Evolutionary conservation across 768 basidiomycete species (phyloP).

Genomic region (Chalciporus pseudorubinellus): DNA sequence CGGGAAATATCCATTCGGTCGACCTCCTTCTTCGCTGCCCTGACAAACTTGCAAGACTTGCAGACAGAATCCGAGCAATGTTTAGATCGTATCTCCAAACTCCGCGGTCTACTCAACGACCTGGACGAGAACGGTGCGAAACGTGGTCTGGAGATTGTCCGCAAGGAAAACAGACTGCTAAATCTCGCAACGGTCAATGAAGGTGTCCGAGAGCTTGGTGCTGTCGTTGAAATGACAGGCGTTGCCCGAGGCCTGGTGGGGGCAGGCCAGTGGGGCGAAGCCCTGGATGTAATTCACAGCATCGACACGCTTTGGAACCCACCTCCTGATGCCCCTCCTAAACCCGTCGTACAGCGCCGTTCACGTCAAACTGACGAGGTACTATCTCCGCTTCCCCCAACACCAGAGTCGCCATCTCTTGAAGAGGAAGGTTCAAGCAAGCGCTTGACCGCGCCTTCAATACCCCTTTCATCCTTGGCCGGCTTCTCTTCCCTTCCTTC

Average conservation of each 20-base stretch:
- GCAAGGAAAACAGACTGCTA: conserved; percentile 57
- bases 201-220: conserved; percentile 60
- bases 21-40: conserved; percentile 92
- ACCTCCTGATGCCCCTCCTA: conserved; percentile 4
- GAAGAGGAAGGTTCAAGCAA: conserved; percentile 18
- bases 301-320: conserved; percentile 58
- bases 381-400: conserved; percentile 34
- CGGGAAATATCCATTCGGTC: conserved; percentile 89
- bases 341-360: conserved; percentile 1
- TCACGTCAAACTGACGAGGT: conserved; percentile 17
- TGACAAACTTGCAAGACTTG: conserved; percentile 90
- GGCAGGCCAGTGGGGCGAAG: conserved; percentile 86
- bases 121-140: conserved; percentile 77
- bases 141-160: conserved; percentile 74
- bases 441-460: conserved; percentile 32
- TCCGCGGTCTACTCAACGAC: conserved; percentile 69
- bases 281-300: conserved; percentile 70
- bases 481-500: conserved; percentile 76
- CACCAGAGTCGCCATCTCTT: conserved; percentile 31
- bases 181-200: conserved; percentile 60
- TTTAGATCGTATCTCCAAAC: conserved; percentile 66
- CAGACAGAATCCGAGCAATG: conserved; percentile 87
- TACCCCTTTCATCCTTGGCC: conserved; percentile 65
- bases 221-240: conserved; percentile 74
- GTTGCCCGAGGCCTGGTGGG: conserved; percentile 72